These are phyloP conservation scores for Eurotiales sp. DNA, from an alignment of 2,329 filamentous ascomycete genomes.

Conservation along the genomic window DNA sequence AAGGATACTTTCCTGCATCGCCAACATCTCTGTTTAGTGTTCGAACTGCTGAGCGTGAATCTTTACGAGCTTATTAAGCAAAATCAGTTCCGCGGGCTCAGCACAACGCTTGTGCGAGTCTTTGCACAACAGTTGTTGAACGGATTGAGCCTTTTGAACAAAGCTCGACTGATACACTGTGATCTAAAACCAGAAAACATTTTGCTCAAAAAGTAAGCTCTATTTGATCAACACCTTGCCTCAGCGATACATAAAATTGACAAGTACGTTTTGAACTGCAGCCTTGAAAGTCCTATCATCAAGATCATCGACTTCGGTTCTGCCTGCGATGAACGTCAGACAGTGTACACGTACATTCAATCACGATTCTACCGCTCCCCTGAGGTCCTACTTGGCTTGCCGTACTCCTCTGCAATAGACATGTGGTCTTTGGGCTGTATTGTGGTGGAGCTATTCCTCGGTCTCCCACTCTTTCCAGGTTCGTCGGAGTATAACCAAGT, in stretches of 20 bases:
- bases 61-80: constrained; percentile 99
- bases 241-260: neutral
- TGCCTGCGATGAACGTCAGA: constrained; percentile 95
- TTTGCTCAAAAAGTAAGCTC: constrained; percentile 76
- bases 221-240: neutral
- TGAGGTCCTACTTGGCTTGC: constrained; percentile 89
- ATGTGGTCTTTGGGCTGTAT: constrained; percentile 99
- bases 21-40: constrained; percentile 93
- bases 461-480: constrained; percentile 88
- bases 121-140: constrained; percentile 97
- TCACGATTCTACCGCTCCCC: constrained; percentile 97
- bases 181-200: constrained; percentile 99
- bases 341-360: constrained; percentile 98
- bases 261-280: constrained; percentile 25
- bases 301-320: constrained; percentile 99
- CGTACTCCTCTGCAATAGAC: constrained; percentile 97
- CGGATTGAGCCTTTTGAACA: constrained; percentile 86
- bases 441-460: constrained; percentile 94
- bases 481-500: constrained; percentile 99
- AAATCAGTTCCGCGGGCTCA: constrained; percentile 95
- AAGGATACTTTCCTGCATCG: constrained; percentile 98
- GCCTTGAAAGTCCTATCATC: constrained; percentile 95
- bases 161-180: constrained; percentile 94
- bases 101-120: constrained; percentile 92
- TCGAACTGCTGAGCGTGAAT: constrained; percentile 94